Percentiles rank a stretch among this genome's conserved stretches.
Conservation (phyloP, 2,329 filamentous ascomycete genomes). For the Pyrenochaeta sp. region DNA sequence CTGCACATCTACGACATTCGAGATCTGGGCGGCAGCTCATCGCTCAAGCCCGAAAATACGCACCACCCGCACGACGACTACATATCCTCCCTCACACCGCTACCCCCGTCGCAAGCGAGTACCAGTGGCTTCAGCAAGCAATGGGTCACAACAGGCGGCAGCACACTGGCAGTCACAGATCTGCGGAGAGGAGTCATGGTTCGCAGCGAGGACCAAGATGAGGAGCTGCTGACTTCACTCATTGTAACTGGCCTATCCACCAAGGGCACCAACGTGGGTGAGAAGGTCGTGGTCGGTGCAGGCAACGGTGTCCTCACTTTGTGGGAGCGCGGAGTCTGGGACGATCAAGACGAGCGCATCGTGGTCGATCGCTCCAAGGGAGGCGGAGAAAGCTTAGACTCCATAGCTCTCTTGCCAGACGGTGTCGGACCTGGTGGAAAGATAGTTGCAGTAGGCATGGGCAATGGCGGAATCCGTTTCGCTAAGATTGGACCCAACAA, state of each 20-base stretch:
- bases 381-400: slow-evolving; percentile 81
- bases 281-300: slow-evolving; percentile 79
- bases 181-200: slow-evolving; percentile 85
- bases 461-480: slow-evolving; percentile 80
- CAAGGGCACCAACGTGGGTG: slow-evolving; percentile 73
- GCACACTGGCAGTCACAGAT: slow-evolving; percentile 89
- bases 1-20: slow-evolving; percentile 89
- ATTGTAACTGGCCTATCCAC: slow-evolving; percentile 81
- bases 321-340: slow-evolving; percentile 95
- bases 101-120: slow-evolving; percentile 80
- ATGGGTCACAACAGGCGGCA: slow-evolving; percentile 92
- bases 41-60: slow-evolving; percentile 73
- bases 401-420: slow-evolving; percentile 75
- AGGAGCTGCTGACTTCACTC: slow-evolving; percentile 83
- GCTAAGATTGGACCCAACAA: slow-evolving; percentile 78
- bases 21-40: slow-evolving; percentile 56
- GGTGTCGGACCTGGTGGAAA: slow-evolving; percentile 72
- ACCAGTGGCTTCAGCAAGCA: slow-evolving; percentile 92
- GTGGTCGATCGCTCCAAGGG: slow-evolving; percentile 70
- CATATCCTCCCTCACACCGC: slow-evolving; percentile 83
- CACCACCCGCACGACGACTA: slow-evolving; percentile 92
- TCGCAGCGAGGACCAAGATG: slow-evolving; percentile 92
- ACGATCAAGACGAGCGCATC: slow-evolving; percentile 91
- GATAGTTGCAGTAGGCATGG: slow-evolving; percentile 80
- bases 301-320: slow-evolving; percentile 84